Evolutionary conservation across 495 filamentous ascomycete genomes (phyloP).

Genomic region (Aspergillus affinis): DNA sequence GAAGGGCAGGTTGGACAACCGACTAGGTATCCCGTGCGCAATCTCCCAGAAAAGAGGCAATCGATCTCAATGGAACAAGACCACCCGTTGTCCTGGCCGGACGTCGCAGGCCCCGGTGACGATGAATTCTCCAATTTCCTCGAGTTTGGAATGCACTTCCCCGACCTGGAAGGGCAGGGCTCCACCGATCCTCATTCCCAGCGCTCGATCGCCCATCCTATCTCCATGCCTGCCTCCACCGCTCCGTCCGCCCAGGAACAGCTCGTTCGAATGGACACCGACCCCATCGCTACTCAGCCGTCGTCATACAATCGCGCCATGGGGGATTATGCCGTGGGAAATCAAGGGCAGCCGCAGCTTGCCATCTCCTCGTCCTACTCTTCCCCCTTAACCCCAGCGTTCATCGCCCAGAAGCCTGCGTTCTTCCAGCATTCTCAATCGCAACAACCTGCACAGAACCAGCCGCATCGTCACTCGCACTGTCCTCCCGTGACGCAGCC

Average conservation of each 20-base stretch:
- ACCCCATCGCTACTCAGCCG: slow-evolving; percentile 27
- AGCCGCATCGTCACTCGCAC: slow-evolving; percentile 44
- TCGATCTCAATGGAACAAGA: slow-evolving; percentile 41
- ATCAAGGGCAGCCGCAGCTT: slow-evolving; percentile 28
- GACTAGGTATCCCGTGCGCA: neutral
- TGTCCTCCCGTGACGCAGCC: slow-evolving; percentile 44
- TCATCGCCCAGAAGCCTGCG: slow-evolving; percentile 39
- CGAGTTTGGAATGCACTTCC: slow-evolving; percentile 52
- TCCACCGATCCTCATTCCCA: slow-evolving; percentile 34
- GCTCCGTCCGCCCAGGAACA: slow-evolving; percentile 25
- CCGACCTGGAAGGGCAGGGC: slow-evolving; percentile 46
- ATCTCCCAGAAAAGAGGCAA: neutral
- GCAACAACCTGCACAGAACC: slow-evolving; percentile 55
- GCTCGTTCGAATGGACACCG: slow-evolving; percentile 29
- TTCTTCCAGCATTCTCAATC: slow-evolving; percentile 42
- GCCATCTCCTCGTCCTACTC: slow-evolving; percentile 30
- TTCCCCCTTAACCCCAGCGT: slow-evolving; percentile 37
- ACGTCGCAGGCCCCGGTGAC: slow-evolving; percentile 37
- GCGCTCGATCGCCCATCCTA: slow-evolving; percentile 32
- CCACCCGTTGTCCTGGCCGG: slow-evolving; percentile 42
- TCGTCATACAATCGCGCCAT: slow-evolving; percentile 35
- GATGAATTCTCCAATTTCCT: slow-evolving; percentile 57
- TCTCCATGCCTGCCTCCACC: slow-evolving; percentile 33
- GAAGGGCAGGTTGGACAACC: neutral
- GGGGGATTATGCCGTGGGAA: slow-evolving; percentile 37